Conservation (phyloP, 2,329 filamentous ascomycete species). For the Calonectria pauciramosa region DNA sequence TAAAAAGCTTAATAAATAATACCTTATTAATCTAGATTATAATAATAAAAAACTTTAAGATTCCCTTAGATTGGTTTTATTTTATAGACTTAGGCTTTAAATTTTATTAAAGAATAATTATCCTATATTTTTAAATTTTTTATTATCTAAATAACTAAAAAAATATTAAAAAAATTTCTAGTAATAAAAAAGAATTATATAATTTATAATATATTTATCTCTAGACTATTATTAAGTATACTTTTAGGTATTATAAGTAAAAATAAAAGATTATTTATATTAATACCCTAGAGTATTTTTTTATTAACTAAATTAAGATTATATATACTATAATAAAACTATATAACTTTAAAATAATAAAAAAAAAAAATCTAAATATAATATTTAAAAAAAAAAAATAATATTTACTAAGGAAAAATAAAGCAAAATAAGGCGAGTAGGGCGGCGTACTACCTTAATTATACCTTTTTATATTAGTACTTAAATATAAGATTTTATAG, state of each 20-base stretch:
- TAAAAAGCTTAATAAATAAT: no score
- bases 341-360: not conserved
- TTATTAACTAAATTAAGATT: not conserved
- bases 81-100: no score
- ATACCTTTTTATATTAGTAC: not conserved
- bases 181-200: not conserved
- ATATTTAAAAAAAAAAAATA: not conserved
- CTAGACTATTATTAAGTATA: not conserved
- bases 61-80: no score
- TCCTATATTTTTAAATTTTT: not conserved
- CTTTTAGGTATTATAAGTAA: not conserved
- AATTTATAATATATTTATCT: not conserved
- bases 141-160: not conserved
- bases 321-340: not conserved
- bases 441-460: not conserved
- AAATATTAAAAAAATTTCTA: not conserved
- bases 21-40: no score
- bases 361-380: not conserved
- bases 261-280: not conserved
- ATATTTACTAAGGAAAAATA: not conserved
- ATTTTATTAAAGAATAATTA: no score
- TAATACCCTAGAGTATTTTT: not conserved
- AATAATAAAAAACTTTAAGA: no score
- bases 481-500: not conserved
- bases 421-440: not conserved